Evolutionary conservation across 495 filamentous ascomycete genomes (phyloP), one percentile per base, ranked within the genome.

Genomic region (Cercophora newfieldiana): DNA sequence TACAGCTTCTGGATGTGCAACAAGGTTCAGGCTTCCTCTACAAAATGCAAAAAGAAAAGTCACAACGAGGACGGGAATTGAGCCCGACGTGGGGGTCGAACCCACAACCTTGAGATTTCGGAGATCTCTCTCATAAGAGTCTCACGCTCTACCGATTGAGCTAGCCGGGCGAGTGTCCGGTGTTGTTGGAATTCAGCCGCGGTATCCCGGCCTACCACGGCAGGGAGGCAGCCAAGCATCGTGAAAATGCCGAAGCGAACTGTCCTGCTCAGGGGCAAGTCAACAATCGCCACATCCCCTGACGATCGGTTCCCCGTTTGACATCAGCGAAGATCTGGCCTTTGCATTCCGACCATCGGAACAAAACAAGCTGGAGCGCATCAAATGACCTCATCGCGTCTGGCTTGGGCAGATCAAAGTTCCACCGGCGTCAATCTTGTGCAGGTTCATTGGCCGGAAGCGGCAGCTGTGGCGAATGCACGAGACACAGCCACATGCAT

Each of bases 121-220:
- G 12, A 14, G 37, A 44, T 44, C 10, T 4, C 12, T 44, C 37
- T 44, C 37, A 44, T 89, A 89, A 90, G 87, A 90, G 87, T 89
- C 88, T 88, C 85, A 89, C 87, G 87, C 88, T 89, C 87, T 89
- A 88, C 87, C 87, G 87, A 90, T 89, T 89, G 88, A 90, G 87
- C 87, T 89, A 90, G 85, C 86, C 75, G 71, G 71, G 73, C 73
- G 24, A 54, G 37, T 44, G 37, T 44, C 37, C 37, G 37, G 37
- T 44, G 37, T 44, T 44, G 37, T 6, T 44, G 37, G 18, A 14
- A 14, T 44, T 14, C 4, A 44, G 4, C 18, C 4, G 37, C 37
- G 37, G 12, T 6, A 44, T 44, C 18, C 37, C 10, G 37, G 2
- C 37, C 37, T 44, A 44, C 37, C 30, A 33, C 37, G 10, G 37